Evolutionary conservation across 2,329 filamentous ascomycete species (phyloP), one percentile per base, ranked within the genome.

Genomic region (Talaromyces albobiverticillius): DNA sequence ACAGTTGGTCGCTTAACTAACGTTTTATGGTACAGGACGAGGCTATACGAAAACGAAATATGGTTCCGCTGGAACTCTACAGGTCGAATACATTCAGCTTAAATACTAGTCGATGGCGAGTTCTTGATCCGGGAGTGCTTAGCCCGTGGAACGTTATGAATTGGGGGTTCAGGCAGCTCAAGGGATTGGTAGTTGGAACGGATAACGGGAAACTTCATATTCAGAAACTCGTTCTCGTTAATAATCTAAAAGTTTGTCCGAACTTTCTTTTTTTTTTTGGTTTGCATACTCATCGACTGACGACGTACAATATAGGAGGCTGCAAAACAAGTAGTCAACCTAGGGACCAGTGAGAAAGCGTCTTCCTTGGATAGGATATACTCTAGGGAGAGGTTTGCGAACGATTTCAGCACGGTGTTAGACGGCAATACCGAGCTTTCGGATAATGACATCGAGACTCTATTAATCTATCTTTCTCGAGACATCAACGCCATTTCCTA

Each of bases 131-230:
- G 0, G 61, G 60, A 8, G 63, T 63, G 10, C 78, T 83, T 1
- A 77, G 85, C 51, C 84, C 89, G 2, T 88, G 86, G 83, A 79
- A 80, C 52, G 79, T 92, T 4, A 71, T 94, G 60, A 81, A 80
- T 9, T 96, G 92, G 91, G 85, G 88, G 0, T 70, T 92, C 57
- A 81, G 82, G 51, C 85, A 89, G 64, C 69, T 90, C 14, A 89
- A 88, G 1, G 71, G 71, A 1, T 57, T 72, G 31, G 72, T 91
- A 3, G 67, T 80, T 2, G 79, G 81, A 7, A 60, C 61, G 3
- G 68, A 71, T 26, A 57, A 59, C 45, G 65, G 62, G 10, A 66
- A 59, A 43, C 56, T 79, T 43, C 71, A 69, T 49, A 64, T 62
- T 10, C 75, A 72, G 52, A 69, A 72, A 50, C 67, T 79, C 54